Base-by-base conservation (phyloP, 192 early-diverging fungal genomes). In the Entomortierella chlamydospora region DNA sequence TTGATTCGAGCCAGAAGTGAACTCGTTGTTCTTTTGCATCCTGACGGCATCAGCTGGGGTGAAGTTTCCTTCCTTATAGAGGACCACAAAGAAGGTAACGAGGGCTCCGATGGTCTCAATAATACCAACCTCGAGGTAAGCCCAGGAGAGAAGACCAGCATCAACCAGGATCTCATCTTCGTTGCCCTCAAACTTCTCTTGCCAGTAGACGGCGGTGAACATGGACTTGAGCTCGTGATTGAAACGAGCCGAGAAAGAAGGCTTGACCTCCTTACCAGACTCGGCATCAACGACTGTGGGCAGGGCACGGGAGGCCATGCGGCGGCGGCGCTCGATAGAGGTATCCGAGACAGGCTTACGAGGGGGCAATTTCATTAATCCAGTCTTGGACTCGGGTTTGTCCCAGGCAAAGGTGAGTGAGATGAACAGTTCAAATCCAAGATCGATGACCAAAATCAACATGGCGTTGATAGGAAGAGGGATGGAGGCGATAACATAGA, bases 341-440 rank as follows among this genome's bases (percentile, higher is more conserved):
- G 85, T 87, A 22, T 83, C 82, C 1, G 90, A 95, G 7, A 99
- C 95, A 9, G 96, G 97, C 67, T 90, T 93, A 60, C 96, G 92
- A 39, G 97, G 95, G 37, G 87, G 90, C 68, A 97, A 72, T 79
- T 90, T 92, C 97, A 99, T 99, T 61, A 98, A 79, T 45, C 90
- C 89, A 23, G 70, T 84, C 52, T 73, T 63, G 17, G 89, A 86
- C 85, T 99, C 97, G 15, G 95, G 84, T 41, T 88, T 88, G 83
- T 99, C 97, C 91, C 91, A 99, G 8, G 97, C 97, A 81, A 90
- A 98, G 1, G 91, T 87, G 45, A 99, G 83, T 2, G 95, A 94
- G 17, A 89, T 84, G 55, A 93, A 87, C 59, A 98, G 68, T 84
- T 99, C 97, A 73, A 96, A 99, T 7, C 97, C 97, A 42, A 99